Base-by-base conservation (phyloP, 495 filamentous ascomycete genomes). In the Aspergillus incahuasiensis region DNA sequence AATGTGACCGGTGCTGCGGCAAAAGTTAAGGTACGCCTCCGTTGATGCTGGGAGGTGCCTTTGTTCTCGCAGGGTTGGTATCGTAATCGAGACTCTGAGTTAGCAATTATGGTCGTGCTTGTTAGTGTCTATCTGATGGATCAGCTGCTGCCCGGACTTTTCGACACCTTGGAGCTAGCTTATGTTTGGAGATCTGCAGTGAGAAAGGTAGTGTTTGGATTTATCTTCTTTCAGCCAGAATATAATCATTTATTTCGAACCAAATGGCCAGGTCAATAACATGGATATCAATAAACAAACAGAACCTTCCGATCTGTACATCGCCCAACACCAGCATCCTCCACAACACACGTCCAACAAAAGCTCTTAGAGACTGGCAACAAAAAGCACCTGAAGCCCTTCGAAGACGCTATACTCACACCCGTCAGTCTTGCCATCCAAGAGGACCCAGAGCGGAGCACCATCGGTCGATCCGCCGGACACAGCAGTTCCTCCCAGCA, bases 391-490 rank as follows among this genome's bases (percentile, higher is more conserved):
- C 38, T 46, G 38, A 48, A 55, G 1, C 46, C 35, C 4, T 34
- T 32, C 8, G 43, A 55, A n/a, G 20, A 42, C 11, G 53, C 53
- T 3, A 55, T 47, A 20, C 53, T 48, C 13, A 55, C 44, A 1
- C 32, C 53, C 1, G 53, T 28, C 35, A 55, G 7, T 18, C 53
- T 43, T 11, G 38, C 53, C 53, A 55, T 55, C 53, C 44, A 55
- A 12, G 44, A 21, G n/a, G 43, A 39, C 6, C 43, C 46, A 13
- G 53, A 55, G 6, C 32, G 53, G 8, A 55, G 16, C 5, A 55
- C 44, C 30, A 48, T 46, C 0, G 42, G 34, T 28, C 21, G 25
- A 28, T 41, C 21, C 0, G 30, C 19, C 8, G 53, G 53, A 40
- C 38, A 25, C 6, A 55, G 21, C 5, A 48, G 9, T 7, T 48